Conservation (phyloP, 1,139 yeast genomes). For the Debaryomyces nepalensis region DNA sequence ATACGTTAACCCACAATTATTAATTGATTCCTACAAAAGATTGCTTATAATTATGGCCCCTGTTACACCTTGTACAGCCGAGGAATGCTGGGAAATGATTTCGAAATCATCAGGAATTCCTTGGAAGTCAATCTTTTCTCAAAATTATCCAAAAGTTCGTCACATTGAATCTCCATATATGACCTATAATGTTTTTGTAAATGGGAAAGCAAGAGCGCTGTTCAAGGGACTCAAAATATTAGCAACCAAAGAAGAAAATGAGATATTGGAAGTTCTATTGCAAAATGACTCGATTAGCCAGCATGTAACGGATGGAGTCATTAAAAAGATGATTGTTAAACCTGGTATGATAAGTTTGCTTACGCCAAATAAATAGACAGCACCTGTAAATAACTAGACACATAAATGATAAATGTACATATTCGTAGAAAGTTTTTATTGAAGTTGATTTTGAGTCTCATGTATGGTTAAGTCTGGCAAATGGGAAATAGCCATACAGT, state of each 20-base stretch:
- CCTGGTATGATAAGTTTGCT: slow-evolving; percentile 30
- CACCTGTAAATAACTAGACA: slow-evolving; percentile 14
- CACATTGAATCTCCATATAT: slow-evolving; percentile 39
- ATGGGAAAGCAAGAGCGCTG: slow-evolving; percentile 68
- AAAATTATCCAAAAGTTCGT: slow-evolving; percentile 56
- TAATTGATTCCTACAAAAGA: slow-evolving; percentile 51
- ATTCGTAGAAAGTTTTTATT: no score
- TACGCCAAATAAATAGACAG: slow-evolving; percentile 14
- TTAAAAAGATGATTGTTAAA: slow-evolving; percentile 25
- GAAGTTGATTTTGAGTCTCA: no score
- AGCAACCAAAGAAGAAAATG: slow-evolving; percentile 30
- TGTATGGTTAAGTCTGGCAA: no score
- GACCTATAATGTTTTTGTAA: slow-evolving; percentile 60
- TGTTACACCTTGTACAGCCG: slow-evolving; percentile 79
- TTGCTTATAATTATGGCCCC: slow-evolving; percentile 68
- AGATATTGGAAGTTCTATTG: slow-evolving; percentile 23
- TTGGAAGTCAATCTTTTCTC: slow-evolving; percentile 59
- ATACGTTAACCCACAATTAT: slow-evolving; percentile 31
- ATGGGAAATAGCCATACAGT: no score
- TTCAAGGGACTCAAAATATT: slow-evolving; percentile 42
- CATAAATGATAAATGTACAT: slow-evolving; percentile 12
- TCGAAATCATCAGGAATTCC: slow-evolving; percentile 28
- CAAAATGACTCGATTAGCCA: slow-evolving; percentile 16
- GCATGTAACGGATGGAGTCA: slow-evolving; percentile 14
- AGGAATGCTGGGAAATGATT: slow-evolving; percentile 76